Base-by-base conservation (phyloP, 139 green algal genomes). In the Deuterostichococcus epilithicus region DNA sequence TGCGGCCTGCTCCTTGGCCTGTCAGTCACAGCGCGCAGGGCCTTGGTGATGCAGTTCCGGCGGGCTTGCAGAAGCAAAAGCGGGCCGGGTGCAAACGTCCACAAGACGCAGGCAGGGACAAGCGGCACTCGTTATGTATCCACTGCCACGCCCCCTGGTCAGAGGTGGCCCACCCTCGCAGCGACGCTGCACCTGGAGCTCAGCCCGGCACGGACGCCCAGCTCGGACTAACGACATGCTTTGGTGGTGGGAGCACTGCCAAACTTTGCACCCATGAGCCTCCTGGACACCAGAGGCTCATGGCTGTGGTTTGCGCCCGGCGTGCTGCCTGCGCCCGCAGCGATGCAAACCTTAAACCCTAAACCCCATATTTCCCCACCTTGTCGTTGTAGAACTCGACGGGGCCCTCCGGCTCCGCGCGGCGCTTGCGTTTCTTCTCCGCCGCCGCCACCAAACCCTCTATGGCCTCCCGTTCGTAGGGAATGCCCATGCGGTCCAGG, bases 401-500 rank as follows among this genome's bases (percentile, higher is more conserved):
- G 8, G 65, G 63, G 15, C 75, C 72, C 15, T 33, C 66, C 4
- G 4, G 30, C 32, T 22, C 52, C 8, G 44, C 59, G 26, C 25
- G 59, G 42, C 3, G 26, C 5, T 4, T 34, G 22, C 39, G n/a
- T 25, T 77, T 75, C 35, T 78, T 47, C 76, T 75, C 30, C 42
- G 72, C 75, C 44, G 65, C 59, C n/a, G 45, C 78, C 22, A 81
- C 65, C 71, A 77, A 45, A 33, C 71, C 73, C 47, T 70, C 35
- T 13, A 85, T 44, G 10, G 78, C 37, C 45, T 74, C 60, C 8
- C 37, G 26, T 36, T 25, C 44, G 69, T 68, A 81, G 36, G 33
- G 44, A 26, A 68, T 30, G 60, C 70, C 52, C 76, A 68, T 42
- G 30, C 68, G 59, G 10, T 78, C 35, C 71, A 84, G 71, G 36